Percentiles rank a stretch among this genome's conserved stretches.
Evolutionary conservation across 2,329 filamentous ascomycete genomes (phyloP).

Genomic region (Falciphora oryzae): DNA sequence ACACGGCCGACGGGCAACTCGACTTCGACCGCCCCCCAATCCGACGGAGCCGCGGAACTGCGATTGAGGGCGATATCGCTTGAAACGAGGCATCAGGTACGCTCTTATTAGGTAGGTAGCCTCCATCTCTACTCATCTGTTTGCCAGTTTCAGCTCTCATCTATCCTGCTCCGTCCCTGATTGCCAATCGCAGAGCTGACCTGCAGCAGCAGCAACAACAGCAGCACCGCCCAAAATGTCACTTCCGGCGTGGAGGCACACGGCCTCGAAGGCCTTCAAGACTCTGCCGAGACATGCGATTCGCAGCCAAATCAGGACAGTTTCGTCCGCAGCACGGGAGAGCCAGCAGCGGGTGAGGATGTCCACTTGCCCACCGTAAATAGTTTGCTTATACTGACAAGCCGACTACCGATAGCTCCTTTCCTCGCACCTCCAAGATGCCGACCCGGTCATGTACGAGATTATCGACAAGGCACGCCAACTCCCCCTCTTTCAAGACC

Average conservation of each 20-base stretch:
- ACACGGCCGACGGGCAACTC: neutral
- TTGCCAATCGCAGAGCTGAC: neutral
- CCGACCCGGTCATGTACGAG: conserved; percentile 79
- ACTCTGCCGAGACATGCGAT: neutral
- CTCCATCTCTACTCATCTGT: neutral
- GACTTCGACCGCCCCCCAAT: neutral
- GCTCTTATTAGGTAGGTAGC: neutral
- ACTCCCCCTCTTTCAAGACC: neutral
- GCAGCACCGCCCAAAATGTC: conserved; percentile 34
- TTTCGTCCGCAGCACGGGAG: conserved; percentile 45
- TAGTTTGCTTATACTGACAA: neutral
- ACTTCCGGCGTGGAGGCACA: conserved; percentile 38
- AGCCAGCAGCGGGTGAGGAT: conserved; percentile 51
- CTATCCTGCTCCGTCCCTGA: neutral
- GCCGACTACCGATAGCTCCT: conserved; percentile 57
- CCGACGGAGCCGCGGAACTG: neutral
- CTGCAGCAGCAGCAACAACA: neutral
- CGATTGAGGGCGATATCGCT: neutral
- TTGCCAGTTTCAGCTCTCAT: neutral
- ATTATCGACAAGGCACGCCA: conserved; percentile 79
- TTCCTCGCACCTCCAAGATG: conserved; percentile 69
- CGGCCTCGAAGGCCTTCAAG: conserved; percentile 16
- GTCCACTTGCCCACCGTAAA: neutral
- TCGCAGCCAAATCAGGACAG: conserved; percentile 27
- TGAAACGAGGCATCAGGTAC: neutral